Percentiles rank a stretch among this genome's conserved stretches.
phyloP scores from a whole-genome alignment of 2,329 filamentous ascomycete species.

The Helminthosporium solani region DNA sequence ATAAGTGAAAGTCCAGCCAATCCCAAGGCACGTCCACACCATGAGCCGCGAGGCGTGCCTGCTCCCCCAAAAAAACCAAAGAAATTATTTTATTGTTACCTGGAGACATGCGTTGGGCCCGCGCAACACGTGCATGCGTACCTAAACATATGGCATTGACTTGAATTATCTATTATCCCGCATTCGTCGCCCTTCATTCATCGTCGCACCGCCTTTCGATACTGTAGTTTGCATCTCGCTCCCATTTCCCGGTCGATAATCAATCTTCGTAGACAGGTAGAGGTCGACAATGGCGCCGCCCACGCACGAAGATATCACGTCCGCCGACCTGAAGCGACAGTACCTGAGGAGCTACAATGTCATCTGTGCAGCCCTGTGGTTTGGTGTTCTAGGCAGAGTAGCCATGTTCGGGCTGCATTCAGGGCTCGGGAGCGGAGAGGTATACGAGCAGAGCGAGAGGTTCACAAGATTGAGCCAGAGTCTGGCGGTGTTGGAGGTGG shows the following conservation, averaged over 20 bases:
- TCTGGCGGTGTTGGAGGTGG: constrained; percentile 75
- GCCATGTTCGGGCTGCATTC: constrained; percentile 51
- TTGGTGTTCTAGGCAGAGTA: constrained; percentile 70
- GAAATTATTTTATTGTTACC: too few relatives aligned
- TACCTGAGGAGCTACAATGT: constrained; percentile 89
- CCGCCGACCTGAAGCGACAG: constrained; percentile 24
- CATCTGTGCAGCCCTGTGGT: constrained; percentile 75
- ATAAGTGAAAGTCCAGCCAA: too few relatives aligned
- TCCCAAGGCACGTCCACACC: too few relatives aligned
- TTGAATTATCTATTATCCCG: too few relatives aligned
- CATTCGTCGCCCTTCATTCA: background rate
- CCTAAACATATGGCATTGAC: too few relatives aligned
- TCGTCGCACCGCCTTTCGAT: background rate
- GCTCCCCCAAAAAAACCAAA: background rate
- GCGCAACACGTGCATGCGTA: too few relatives aligned
- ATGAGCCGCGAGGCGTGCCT: background rate
- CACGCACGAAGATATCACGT: constrained; percentile 1
- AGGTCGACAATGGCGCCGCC: constrained; percentile 17
- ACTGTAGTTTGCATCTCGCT: too few relatives aligned
- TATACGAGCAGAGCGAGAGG: constrained; percentile 63
- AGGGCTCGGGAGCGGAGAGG: constrained; percentile 41
- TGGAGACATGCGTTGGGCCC: too few relatives aligned
- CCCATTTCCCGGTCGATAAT: too few relatives aligned
- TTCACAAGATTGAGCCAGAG: constrained; percentile 82
- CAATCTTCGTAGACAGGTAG: too few relatives aligned